Base-by-base conservation (phyloP, 495 filamentous ascomycete genomes). In the Endocarpon pusillum region DNA sequence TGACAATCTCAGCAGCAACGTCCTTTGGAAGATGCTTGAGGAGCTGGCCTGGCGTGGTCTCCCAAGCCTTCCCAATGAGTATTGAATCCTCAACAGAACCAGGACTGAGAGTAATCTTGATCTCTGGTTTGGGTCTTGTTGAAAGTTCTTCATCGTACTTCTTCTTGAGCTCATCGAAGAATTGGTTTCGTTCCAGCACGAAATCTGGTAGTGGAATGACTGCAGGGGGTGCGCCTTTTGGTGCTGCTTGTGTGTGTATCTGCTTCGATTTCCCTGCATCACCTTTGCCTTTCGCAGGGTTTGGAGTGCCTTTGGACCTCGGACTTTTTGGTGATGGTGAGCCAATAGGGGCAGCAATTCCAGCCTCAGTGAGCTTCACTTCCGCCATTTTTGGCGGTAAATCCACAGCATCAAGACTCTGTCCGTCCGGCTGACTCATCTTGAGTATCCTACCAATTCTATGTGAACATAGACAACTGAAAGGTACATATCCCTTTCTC, bases 161-260 rank as follows among this genome's bases (percentile, higher is more conserved):
- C 40, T 78, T 73, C 68, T 85, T 94, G 18, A 96, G 58, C 44
- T 75, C 71, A 41, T 96, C 77, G 58, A 94, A 97, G 4, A 97
- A 56, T 19, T 73, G 61, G 47, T 94, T 78, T 20, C 89, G 77
- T 45, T 86, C 68, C 42, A 81, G 58, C 41, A 94, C 66, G 54
- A 79, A 92, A n/a, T 73, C 66, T 15, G 87, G 78, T 19, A 74
- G 62, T n/a, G 71, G n/a, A 69, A 24, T 66, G 49, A 39, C 21
- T 32, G 20, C 23, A 20, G n/a, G 42, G 24, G 32, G 42, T 41
- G 40, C 43, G 36, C 28, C 43, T 29, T 23, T 58, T 51, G 21
- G 38, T 35, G 27, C 52, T 52, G 30, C 39, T 39, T n/a, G n/a
- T n/a, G n/a, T n/a, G n/a, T n/a, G n/a, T 22, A 23, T 33, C n/a